Evolutionary conservation across 192 early-diverging fungal genomes (phyloP), one percentile per base, ranked within the genome.

Genomic region (Coemansia sp.): DNA sequence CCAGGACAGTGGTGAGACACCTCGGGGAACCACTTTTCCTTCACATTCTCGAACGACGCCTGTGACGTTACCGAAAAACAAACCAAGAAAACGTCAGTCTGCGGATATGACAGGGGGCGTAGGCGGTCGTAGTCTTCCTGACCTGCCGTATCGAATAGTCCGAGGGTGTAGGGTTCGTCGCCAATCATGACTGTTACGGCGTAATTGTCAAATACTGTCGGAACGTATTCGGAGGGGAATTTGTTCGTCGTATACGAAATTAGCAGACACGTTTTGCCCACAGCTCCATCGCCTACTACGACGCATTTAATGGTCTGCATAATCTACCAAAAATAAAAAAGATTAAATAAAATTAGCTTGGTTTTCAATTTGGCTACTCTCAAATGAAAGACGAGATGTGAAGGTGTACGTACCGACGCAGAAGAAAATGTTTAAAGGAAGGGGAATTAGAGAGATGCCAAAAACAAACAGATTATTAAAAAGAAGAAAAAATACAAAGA

Each of bases 71-170:
- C 86, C 42, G 90, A 87, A 73, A 93, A 97, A 72, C 92, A 94
- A 53, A 98, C 93, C 61, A 98, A 81, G 66, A 98, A 88, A 35
- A 95, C 93, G 77, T 96, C 86, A 8, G 92, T 90, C 68, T 94
- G 94, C 10, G 93, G 90, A 75, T 96, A 98, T 33, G 91, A 93
- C n/a, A 95, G 84, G 12, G 92, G 90, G 36, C 95, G 89, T 64
- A 98, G 83, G 47, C 92, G 89, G 82, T 96, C 94, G 72, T 95
- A 95, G 69, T 98, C 95, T 83, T 96, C 94, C 65, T 95, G 94
- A 39, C 93, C 95, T 25, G 95, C 94, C 45, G 95, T 97, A 88
- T 98, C 96, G 93, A 94, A 98, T 33, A 97, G 77, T 34, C 91
- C 91, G n/a, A 98, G 79, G 69, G 95, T 90, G n/a, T 96, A 90